phyloP scores from a whole-genome alignment of 2,329 filamentous ascomycete genomes.

The Phialemonium atrogriseum region DNA sequence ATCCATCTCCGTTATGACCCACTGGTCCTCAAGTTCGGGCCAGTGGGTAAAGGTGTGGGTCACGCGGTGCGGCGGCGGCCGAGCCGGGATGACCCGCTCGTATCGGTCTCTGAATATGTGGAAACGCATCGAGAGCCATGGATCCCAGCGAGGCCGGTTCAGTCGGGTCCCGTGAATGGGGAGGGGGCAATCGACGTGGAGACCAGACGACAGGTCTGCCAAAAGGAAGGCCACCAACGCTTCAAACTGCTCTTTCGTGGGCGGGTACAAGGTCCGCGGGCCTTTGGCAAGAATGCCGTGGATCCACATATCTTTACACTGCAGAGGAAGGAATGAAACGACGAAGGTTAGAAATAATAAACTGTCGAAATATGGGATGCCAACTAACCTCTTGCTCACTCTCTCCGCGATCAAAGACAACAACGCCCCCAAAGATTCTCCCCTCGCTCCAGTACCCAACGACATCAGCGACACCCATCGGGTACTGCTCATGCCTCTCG shows the following conservation, averaged over 20 bases:
- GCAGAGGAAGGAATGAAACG: neutral
- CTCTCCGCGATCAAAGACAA: slow-evolving; percentile 8
- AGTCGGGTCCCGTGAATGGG: neutral
- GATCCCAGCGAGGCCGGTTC: slow-evolving; percentile 2
- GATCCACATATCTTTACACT: slow-evolving; percentile 5
- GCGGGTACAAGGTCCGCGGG: slow-evolving; percentile 3
- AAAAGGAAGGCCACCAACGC: slow-evolving; percentile 3
- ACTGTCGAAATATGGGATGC: too few relatives aligned
- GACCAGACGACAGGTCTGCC: neutral
- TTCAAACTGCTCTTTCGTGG: slow-evolving; percentile 1
- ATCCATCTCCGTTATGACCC: too few relatives aligned
- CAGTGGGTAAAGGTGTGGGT: too few relatives aligned
- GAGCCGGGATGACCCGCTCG: too few relatives aligned
- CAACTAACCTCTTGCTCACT: slow-evolving; percentile 1
- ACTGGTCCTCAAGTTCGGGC: too few relatives aligned
- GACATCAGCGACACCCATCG: slow-evolving; percentile 10
- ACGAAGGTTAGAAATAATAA: neutral
- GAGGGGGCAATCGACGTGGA: neutral
- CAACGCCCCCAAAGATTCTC: slow-evolving; percentile 11
- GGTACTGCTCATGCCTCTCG: slow-evolving; percentile 8
- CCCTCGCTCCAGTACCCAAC: slow-evolving; percentile 14
- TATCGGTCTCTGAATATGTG: slow-evolving; percentile 3
- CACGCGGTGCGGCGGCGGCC: too few relatives aligned
- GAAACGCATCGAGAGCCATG: slow-evolving; percentile 2
- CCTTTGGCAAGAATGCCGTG: slow-evolving; percentile 3